Evolutionary conservation across 441 rosid genomes (phyloP), one percentile per base, ranked within the genome.

Genomic region (Manihot esculenta): DNA sequence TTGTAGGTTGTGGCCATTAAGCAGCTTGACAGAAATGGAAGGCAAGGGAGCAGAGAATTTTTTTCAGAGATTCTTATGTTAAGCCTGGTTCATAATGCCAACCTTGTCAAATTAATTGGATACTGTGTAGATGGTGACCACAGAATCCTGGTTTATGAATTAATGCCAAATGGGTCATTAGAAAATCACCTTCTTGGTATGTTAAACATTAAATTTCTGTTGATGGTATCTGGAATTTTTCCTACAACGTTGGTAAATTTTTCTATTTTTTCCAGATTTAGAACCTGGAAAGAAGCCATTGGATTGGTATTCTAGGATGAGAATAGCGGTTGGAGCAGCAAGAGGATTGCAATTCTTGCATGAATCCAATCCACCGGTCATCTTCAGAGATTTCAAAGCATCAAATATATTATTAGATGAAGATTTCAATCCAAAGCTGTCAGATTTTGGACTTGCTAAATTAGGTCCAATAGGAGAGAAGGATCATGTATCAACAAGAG

Each of bases 361-460:
- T 35, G 93, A 89, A 57, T 92, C 93, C n/a, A 74, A 84, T 47
- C 98, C 92, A 7, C 90, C 94, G 1, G 93, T 91, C 73, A 89
- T 93, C 75, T 93, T 89, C 83, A 84, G 97, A 0, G 98, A 89
- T 51, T 89, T 93, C 77, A 93, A 93, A 70, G 90, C 98, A 30
- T 89, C 98, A 1, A 93, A 93, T 67, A 83, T 93, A 70, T 81
- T 93, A 17, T 77, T 93, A 47, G 93, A 91, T 75, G 73, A 73
- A 60, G 87, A 85, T 26, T 90, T 91, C 84, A 88, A 85, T 68
- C 89, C 97, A 1, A 93, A 85, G 84, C 91, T 93, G 26, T 93
- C 98, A 0, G 98, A 91, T 84, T 91, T 93, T 53, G 97, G 98
- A 48, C 88, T 93, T 48, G 98, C 98, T 14, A 91, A 87, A 75